Percentiles rank a stretch among this genome's conserved stretches.
Evolutionary conservation across 75 land plant genomes (phyloP).

Genomic region (Pinus albicaulis): DNA sequence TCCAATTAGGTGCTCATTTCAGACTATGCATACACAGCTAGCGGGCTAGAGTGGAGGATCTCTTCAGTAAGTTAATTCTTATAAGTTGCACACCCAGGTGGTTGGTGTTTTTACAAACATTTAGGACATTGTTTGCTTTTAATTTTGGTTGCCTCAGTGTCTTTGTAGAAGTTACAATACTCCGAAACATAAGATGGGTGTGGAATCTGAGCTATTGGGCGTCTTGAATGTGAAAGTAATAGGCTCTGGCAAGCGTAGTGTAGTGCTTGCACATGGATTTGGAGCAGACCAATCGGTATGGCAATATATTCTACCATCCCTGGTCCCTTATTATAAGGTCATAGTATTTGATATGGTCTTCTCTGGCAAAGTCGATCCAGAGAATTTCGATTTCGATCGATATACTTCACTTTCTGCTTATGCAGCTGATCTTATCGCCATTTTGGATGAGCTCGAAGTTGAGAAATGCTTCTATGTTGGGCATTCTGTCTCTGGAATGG

Average conservation of each 20-base stretch:
- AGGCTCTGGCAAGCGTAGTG: conserved; percentile 16
- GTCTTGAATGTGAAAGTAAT: conserved; percentile 16
- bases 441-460: conserved; percentile 24
- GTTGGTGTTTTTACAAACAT: too few relatives aligned
- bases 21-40: too few relatives aligned
- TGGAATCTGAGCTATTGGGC: conserved; percentile 19
- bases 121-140: too few relatives aligned
- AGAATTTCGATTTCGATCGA: conserved; percentile 18
- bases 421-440: conserved; percentile 22
- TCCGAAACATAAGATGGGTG: neutral
- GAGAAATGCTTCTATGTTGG: conserved; percentile 21
- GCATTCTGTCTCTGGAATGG: conserved; percentile 32
- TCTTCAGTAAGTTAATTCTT: too few relatives aligned
- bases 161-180: too few relatives aligned
- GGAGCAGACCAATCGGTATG: conserved; percentile 31
- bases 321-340: conserved; percentile 15
- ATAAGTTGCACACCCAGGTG: too few relatives aligned
- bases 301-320: conserved; percentile 27
- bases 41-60: too few relatives aligned
- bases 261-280: conserved; percentile 31
- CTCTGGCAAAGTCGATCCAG: conserved; percentile 22
- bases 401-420: conserved; percentile 22
- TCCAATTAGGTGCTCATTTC: too few relatives aligned
- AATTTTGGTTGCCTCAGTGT: too few relatives aligned
- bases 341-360: conserved; percentile 24